These are phyloP conservation scores for Suhomyces maxii DNA, from an alignment of 1,139 yeast species.

Conservation along the genomic window DNA sequence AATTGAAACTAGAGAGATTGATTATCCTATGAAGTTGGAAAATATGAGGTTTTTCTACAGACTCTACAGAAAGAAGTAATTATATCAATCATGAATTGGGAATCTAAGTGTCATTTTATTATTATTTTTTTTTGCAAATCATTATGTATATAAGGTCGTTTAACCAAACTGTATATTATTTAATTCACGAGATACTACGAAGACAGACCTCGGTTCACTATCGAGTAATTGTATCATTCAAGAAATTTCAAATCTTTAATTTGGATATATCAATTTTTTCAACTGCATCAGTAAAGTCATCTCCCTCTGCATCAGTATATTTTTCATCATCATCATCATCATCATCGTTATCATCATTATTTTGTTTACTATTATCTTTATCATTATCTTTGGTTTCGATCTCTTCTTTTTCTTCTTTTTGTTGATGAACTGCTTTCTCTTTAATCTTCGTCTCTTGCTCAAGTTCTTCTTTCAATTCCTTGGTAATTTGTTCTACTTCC, in stretches of 20 bases:
- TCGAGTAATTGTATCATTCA: not conserved
- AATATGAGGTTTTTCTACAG: constrained; percentile 86
- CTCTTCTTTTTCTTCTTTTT: not conserved
- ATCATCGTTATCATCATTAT: not conserved
- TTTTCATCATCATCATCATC: not conserved
- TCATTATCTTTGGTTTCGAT: not conserved
- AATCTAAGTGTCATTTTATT: not conserved
- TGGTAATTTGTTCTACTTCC: constrained; percentile 6
- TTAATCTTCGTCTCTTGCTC: not conserved
- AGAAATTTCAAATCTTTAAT: constrained; percentile 3
- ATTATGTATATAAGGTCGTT: not conserved
- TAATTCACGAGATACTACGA: not conserved
- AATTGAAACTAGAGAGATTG: constrained; percentile 50
- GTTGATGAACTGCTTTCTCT: not conserved
- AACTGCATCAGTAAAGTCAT: constrained; percentile 2
- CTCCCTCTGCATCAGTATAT: not conserved
- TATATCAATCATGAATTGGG: not conserved
- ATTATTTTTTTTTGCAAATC: too few relatives aligned
- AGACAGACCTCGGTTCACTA: not conserved
- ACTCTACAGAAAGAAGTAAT: constrained; percentile 55
- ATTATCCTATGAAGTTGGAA: constrained; percentile 73
- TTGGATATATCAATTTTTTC: constrained; percentile 8
- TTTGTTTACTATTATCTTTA: not conserved
- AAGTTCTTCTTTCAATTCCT: not conserved
- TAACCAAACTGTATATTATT: not conserved